Base-by-base conservation (phyloP, 2,329 filamentous ascomycete species). In the Rutstroemia sp. region DNA sequence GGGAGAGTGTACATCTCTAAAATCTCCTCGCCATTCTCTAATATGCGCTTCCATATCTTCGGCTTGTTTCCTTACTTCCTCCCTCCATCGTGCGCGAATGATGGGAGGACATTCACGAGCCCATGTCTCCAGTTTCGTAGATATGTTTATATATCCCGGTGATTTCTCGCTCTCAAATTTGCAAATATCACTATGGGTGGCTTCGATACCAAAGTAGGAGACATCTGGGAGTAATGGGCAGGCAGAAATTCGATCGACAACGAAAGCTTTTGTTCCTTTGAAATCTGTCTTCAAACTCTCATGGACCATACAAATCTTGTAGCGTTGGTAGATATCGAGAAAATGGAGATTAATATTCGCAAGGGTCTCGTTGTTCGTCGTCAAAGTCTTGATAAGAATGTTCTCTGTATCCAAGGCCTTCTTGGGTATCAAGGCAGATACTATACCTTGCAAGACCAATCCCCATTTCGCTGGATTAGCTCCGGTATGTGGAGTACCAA, bases 281-380 rank as follows among this genome's bases (percentile, higher is more conserved):
- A 90, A 65, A 61, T 89, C 81, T 0, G 86, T 88, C 59, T 85
- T 86, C 62, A 85, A 81, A 47, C 84, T 85, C 67, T 92, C 88
- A 56, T 90, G 86, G 39, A 84, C 88, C 79, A 90, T 89, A 65
- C 87, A 87, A 51, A 91, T 83, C 61, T 82, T 79, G 66, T 88
- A 90, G 1, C 83, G 78, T 56, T 82, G 79, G 60, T 88, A 83
- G 27, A 90, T 82, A 52, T 90, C 83, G 18, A 85, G 75, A 62
- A 92, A 92, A 57, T 85, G 79, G 51, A 76, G 81, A 69, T 88
- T 90, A 69, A 92, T 90, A 59, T 86, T 85, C 64, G 87, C 81
- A 5, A 92, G 71, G 0, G 81, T 87, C 71, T 90, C 87, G 58
- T 86, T 90, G 66, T 90, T 85, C 51, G 77, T 81, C 67, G 85